These are phyloP conservation scores for Rugonectria rugulosa DNA, from an alignment of 2,329 filamentous ascomycete genomes.

Conservation along the genomic window DNA sequence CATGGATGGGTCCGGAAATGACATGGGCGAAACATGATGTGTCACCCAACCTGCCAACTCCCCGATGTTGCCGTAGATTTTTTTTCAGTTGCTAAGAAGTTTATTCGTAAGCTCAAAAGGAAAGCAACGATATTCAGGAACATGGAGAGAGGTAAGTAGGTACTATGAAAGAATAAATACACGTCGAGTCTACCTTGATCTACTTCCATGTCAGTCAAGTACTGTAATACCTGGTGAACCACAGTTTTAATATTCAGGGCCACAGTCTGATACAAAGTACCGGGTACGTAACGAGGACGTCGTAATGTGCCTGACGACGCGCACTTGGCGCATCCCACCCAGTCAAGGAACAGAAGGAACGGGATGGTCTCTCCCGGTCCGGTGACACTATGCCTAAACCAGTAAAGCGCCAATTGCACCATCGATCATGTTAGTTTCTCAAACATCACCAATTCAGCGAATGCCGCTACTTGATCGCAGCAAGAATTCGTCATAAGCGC, in stretches of 20 bases:
- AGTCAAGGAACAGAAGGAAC: not conserved
- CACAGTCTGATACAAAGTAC: too few relatives aligned
- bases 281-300: too few relatives aligned
- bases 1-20: conserved; percentile 12
- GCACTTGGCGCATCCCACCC: not conserved
- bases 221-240: too few relatives aligned
- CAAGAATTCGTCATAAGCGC: conserved; percentile 22
- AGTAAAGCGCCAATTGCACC: conserved; percentile 39
- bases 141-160: too few relatives aligned
- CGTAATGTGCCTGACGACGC: conserved; percentile 8
- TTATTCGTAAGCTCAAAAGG: conserved; percentile 5
- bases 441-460: conserved; percentile 16
- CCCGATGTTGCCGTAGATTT: conserved; percentile 14
- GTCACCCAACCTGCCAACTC: conserved; percentile 8
- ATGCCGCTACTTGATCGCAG: conserved; percentile 21
- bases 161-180: too few relatives aligned
- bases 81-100: not conserved
- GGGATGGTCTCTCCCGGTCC: conserved; percentile 8
- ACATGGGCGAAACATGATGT: not conserved
- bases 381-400: conserved; percentile 28
- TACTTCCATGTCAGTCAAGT: too few relatives aligned
- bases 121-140: too few relatives aligned
- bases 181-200: too few relatives aligned
- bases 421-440: conserved; percentile 29
- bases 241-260: too few relatives aligned